Conservation (phyloP, 148 eudicot species). For the Fagopyrum homotropicum region DNA sequence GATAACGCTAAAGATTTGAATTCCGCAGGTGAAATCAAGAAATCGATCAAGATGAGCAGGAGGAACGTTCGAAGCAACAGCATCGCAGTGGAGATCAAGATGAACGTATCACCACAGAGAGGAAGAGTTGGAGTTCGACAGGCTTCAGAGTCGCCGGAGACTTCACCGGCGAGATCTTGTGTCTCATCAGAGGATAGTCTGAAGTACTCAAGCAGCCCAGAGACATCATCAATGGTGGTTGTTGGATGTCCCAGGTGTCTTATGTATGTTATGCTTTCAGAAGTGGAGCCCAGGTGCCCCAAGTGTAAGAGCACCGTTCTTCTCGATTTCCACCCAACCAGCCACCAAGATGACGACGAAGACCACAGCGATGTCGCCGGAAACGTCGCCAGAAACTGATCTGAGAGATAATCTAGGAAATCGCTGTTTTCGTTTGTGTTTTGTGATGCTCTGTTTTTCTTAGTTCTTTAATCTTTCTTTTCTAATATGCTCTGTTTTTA, state of each 20-base stretch:
- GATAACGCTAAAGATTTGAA: neutral
- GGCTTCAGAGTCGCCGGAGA: conserved; percentile 17
- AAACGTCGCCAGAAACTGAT: neutral
- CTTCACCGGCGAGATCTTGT: conserved; percentile 36
- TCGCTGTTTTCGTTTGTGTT: neutral
- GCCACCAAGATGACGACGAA: neutral
- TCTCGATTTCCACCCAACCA: conserved; percentile 25
- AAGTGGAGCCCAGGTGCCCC: conserved; percentile 40
- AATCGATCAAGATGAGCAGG: neutral
- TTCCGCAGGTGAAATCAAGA: neutral
- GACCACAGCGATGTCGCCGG: too few relatives aligned
- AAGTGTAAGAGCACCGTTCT: conserved; percentile 48
- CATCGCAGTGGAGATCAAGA: conserved; percentile 19
- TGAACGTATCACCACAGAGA: conserved; percentile 25
- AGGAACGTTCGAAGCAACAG: neutral
- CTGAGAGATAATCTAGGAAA: neutral
- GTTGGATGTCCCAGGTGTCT: conserved; percentile 41
- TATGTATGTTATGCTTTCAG: conserved; percentile 48
- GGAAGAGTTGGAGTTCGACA: neutral
- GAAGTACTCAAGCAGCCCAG: conserved; percentile 40
- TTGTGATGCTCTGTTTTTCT: neutral
- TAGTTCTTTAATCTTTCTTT: neutral
- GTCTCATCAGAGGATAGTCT: conserved; percentile 37
- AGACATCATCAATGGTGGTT: conserved; percentile 32
- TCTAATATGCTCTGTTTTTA: neutral